phyloP scores from a whole-genome alignment of 805 yeast genomes.

The Lipomyces oligophaga region DNA sequence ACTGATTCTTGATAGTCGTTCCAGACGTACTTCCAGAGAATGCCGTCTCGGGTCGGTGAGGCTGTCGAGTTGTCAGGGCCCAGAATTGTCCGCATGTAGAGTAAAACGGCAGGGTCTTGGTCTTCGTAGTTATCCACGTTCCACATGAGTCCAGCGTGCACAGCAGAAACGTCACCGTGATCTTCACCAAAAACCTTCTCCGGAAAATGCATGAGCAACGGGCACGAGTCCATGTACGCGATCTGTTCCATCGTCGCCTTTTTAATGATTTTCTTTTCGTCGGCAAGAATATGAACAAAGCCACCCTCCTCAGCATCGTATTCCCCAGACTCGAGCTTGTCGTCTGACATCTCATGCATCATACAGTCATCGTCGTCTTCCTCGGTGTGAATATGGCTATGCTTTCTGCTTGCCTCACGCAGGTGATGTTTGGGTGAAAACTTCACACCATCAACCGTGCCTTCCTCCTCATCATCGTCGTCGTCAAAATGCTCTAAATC shows the following conservation, averaged over 20 bases:
- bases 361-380: conserved; percentile 26
- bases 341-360: conserved; percentile 26
- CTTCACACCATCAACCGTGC: not conserved
- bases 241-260: conserved; percentile 56
- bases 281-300: conserved; percentile 23
- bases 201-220: conserved; percentile 61
- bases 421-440: not conserved
- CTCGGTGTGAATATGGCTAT: not conserved
- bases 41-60: conserved; percentile 42
- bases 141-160: conserved; percentile 82
- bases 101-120: conserved; percentile 59
- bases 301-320: conserved; percentile 22
- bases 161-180: conserved; percentile 52
- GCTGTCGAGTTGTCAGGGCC: conserved; percentile 60
- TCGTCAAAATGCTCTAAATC: conserved; percentile 34
- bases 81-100: conserved; percentile 66
- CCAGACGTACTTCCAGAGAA: conserved; percentile 33
- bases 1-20: conserved; percentile 31
- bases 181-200: conserved; percentile 42
- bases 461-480: conserved; percentile 22
- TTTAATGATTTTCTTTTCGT: conserved; percentile 28
- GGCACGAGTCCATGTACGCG: conserved; percentile 56
- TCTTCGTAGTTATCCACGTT: conserved; percentile 47
- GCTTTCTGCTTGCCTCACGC: too few relatives aligned
- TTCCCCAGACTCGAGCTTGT: conserved; percentile 25